Percentiles rank a stretch among this genome's conserved stretches.
These are phyloP conservation scores for Mesembryanthemum crystallinum DNA, from an alignment of 148 eudicot genomes.

Conservation along the genomic window DNA sequence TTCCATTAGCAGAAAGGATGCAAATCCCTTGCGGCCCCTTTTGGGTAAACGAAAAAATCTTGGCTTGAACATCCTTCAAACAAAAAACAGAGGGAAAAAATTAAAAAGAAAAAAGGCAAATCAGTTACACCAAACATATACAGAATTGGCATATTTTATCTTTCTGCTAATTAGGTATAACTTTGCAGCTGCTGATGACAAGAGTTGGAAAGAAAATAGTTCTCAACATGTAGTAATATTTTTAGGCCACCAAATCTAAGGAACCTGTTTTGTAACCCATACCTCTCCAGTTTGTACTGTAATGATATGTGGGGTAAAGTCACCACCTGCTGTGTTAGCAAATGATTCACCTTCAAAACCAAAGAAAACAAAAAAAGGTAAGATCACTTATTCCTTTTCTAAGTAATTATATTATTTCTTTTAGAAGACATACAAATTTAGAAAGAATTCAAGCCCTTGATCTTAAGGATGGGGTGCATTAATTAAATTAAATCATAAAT, in stretches of 20 bases:
- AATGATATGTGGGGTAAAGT: constrained; percentile 62
- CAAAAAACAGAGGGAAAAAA: neutral
- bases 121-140: constrained; percentile 31
- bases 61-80: constrained; percentile 67
- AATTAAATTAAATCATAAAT: no score
- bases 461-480: no score
- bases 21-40: constrained; percentile 60
- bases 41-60: constrained; percentile 48
- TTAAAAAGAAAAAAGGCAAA: neutral
- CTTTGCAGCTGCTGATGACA: neutral
- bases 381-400: constrained; percentile 18
- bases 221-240: neutral
- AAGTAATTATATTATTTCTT: no score
- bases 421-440: neutral
- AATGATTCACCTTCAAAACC: constrained; percentile 61
- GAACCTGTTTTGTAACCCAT: constrained; percentile 8
- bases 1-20: constrained; percentile 72
- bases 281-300: constrained; percentile 70
- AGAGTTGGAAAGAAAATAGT: neutral
- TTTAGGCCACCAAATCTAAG: constrained; percentile 13
- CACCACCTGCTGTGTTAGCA: constrained; percentile 55
- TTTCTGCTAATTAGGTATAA: constrained; percentile 17
- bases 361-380: neutral
- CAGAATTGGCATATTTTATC: neutral
- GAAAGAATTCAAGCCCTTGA: no score